These are phyloP conservation scores for Emericellopsis cladophorae DNA, from an alignment of 2,329 filamentous ascomycete genomes.

Conservation along the genomic window DNA sequence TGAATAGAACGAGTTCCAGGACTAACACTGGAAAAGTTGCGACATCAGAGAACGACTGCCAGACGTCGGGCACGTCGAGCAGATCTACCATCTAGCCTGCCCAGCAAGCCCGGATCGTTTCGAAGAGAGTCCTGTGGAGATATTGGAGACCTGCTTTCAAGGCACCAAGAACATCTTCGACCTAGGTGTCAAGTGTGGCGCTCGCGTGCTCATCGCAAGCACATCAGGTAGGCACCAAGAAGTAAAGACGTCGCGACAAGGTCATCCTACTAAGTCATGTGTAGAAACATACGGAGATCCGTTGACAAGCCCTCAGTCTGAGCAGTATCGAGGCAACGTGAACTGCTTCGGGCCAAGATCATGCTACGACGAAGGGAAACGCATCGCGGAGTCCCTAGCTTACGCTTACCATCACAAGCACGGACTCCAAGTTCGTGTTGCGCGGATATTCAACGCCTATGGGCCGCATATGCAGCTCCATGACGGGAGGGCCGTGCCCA, in stretches of 20 bases:
- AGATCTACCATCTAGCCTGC: slow-evolving; percentile 6
- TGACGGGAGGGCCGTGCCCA: slow-evolving; percentile 6
- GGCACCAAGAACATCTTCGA: slow-evolving; percentile 6
- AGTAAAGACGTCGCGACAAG: too few species aligned
- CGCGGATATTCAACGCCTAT: slow-evolving; percentile 7
- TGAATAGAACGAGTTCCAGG: too few species aligned
- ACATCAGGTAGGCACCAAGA: slow-evolving; percentile 5
- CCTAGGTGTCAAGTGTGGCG: slow-evolving; percentile 2
- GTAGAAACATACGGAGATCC: slow-evolving; percentile 5
- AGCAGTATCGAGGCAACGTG: slow-evolving; percentile 24
- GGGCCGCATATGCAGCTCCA: slow-evolving; percentile 5
- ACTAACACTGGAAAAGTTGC: slow-evolving; percentile 1
- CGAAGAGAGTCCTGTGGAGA: slow-evolving; percentile 4
- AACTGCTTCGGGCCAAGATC: slow-evolving; percentile 25
- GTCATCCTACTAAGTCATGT: background rate
- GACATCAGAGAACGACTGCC: slow-evolving; percentile 4
- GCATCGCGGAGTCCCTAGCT: slow-evolving; percentile 21
- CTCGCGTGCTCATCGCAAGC: slow-evolving; percentile 4
- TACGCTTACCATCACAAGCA: slow-evolving; percentile 13
- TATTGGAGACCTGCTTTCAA: slow-evolving; percentile 5
- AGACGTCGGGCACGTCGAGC: slow-evolving; percentile 1
- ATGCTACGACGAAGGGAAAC: slow-evolving; percentile 28
- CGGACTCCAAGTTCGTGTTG: slow-evolving; percentile 9
- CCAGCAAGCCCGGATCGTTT: slow-evolving; percentile 6
- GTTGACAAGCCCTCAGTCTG: slow-evolving; percentile 1